A percentile compares a stretch with the other conserved stretches of the same genome.
Conservation (phyloP, 2,329 filamentous ascomycete genomes). For the Hortaea werneckii region DNA sequence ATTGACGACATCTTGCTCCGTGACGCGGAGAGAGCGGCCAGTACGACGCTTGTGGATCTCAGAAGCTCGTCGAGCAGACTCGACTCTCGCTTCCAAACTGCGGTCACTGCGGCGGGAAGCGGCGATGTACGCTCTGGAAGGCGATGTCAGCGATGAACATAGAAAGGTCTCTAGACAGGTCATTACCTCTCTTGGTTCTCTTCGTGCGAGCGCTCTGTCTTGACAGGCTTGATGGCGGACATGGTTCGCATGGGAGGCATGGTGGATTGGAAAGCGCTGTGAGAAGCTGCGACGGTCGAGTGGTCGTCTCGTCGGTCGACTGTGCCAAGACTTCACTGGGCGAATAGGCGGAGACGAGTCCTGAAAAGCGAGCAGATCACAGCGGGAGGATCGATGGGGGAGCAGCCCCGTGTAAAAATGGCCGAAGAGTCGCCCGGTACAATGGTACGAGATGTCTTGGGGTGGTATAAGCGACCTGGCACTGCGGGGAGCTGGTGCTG, state of each 20-base stretch:
- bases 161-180: constrained; percentile 6
- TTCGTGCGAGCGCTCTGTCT: constrained; percentile 41
- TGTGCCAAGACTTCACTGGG: too few species aligned
- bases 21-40: constrained; percentile 70
- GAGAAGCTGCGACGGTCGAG: neutral
- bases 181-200: constrained; percentile 64
- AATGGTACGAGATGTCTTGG: too few species aligned
- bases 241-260: constrained; percentile 7
- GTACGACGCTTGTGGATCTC: constrained; percentile 86
- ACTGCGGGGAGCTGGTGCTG: too few species aligned
- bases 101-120: constrained; percentile 80
- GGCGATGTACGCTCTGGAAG: constrained; percentile 70
- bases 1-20: constrained; percentile 74
- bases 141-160: constrained; percentile 2
- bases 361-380: neutral
- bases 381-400: too few species aligned
- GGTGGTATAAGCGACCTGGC: too few species aligned
- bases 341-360: neutral
- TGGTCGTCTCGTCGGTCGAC: too few species aligned
- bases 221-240: constrained; percentile 9
- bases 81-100: constrained; percentile 74
- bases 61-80: constrained; percentile 81
- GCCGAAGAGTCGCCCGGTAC: too few species aligned
- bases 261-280: neutral
- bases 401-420: too few species aligned